Conservation (phyloP, 495 filamentous ascomycete genomes). For the Platismatia glauca region DNA sequence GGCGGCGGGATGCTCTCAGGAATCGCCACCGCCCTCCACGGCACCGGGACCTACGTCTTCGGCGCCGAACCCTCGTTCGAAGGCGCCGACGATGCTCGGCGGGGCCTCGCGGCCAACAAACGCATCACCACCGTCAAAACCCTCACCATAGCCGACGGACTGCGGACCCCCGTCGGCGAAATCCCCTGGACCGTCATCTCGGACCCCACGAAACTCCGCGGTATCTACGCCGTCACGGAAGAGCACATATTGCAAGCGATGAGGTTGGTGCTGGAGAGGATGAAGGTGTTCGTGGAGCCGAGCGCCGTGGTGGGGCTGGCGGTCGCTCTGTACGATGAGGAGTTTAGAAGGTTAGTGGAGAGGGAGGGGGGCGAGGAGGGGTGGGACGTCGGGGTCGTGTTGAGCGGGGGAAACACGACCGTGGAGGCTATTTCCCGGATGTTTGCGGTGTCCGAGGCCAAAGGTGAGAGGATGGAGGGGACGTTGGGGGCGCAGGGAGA, state of each 20-base stretch:
- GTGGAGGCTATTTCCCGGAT: slow-evolving; percentile 65
- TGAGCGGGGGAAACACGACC: slow-evolving; percentile 87
- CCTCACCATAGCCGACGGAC: slow-evolving; percentile 81
- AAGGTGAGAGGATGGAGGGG: slow-evolving; percentile 28
- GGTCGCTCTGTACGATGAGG: slow-evolving; percentile 73
- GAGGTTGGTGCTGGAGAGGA: slow-evolving; percentile 70
- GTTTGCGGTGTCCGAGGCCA: slow-evolving; percentile 35
- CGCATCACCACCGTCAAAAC: slow-evolving; percentile 59
- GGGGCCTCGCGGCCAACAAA: slow-evolving; percentile 52
- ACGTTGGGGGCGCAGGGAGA: slow-evolving; percentile 32
- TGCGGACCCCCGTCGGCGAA: slow-evolving; percentile 74
- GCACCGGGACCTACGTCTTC: slow-evolving; percentile 58
- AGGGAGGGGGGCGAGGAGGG: slow-evolving; percentile 60
- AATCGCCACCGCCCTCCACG: slow-evolving; percentile 63
- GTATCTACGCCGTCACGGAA: slow-evolving; percentile 71
- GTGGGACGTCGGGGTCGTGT: slow-evolving; percentile 80
- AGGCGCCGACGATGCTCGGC: slow-evolving; percentile 71
- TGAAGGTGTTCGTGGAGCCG: slow-evolving; percentile 91
- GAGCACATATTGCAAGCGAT: slow-evolving; percentile 73
- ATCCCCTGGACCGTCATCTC: slow-evolving; percentile 76
- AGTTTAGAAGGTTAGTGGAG: slow-evolving; percentile 64
- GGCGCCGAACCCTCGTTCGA: slow-evolving; percentile 84
- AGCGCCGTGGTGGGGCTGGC: slow-evolving; percentile 81
- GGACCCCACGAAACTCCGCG: slow-evolving; percentile 57
- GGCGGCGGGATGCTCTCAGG: slow-evolving; percentile 86